phyloP scores from a whole-genome alignment of 108 stramenopile species.

The Cyclotella sp. region DNA sequence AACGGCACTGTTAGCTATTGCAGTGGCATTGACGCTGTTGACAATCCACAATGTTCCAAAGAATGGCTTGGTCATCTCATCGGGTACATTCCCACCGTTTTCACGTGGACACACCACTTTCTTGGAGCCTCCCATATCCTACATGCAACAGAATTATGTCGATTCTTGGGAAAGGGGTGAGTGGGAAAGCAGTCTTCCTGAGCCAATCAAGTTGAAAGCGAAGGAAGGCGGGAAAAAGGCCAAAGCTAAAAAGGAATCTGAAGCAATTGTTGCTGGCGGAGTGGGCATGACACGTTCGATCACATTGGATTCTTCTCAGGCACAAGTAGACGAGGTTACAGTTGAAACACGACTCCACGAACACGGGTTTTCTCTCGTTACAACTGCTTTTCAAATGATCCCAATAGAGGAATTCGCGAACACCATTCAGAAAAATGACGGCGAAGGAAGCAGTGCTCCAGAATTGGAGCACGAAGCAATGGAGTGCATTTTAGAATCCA shows the following conservation, averaged over 20 bases:
- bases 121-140: conserved; percentile 51
- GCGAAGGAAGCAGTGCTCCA: conserved; percentile 21
- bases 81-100: conserved; percentile 35
- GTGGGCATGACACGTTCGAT: conserved; percentile 60
- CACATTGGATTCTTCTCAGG: conserved; percentile 30
- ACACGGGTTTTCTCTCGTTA: conserved; percentile 33
- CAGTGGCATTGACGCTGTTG: conserved; percentile 38
- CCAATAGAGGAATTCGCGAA: conserved; percentile 13
- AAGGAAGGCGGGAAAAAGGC: conserved; percentile 20
- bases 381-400: conserved; percentile 34
- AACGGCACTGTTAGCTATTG: conserved; percentile 43
- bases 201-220: not conserved
- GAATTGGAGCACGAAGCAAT: conserved; percentile 22
- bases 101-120: conserved; percentile 67
- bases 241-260: conserved; percentile 26
- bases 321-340: conserved; percentile 22
- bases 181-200: conserved; percentile 41
- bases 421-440: conserved; percentile 31
- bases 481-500: conserved; percentile 54
- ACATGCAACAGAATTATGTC: conserved; percentile 38
- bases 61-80: conserved; percentile 72
- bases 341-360: conserved; percentile 24
- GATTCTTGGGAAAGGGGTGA: conserved; percentile 19
- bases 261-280: conserved; percentile 34
- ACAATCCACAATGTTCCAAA: conserved; percentile 59